Evolutionary conservation across 202 grass and related monocot species (phyloP).

Genomic region (Saccharum hybrid): DNA sequence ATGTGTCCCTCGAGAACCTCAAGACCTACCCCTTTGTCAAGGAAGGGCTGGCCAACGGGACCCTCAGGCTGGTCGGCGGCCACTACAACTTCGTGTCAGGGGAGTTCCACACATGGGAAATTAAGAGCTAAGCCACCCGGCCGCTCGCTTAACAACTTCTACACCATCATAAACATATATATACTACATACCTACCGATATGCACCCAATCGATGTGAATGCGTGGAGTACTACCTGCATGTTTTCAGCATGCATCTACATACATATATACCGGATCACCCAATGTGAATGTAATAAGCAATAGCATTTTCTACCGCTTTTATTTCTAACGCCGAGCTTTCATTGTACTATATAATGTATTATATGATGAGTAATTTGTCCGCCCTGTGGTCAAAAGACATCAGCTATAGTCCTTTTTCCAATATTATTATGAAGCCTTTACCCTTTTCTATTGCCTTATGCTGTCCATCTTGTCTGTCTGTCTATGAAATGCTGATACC

Average conservation of each 20-base stretch:
- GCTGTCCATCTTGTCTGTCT: not conserved
- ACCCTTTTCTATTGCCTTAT: not conserved
- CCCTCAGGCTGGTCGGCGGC: conserved; percentile 70
- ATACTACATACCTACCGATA: not conserved
- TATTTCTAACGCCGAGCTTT: no score
- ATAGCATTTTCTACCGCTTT: conserved; percentile 27
- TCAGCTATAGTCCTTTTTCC: conserved; percentile 18
- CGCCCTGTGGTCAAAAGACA: conserved; percentile 37
- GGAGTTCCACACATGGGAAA: conserved; percentile 57
- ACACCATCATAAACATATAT: not conserved
- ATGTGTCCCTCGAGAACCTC: conserved; percentile 76
- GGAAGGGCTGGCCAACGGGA: conserved; percentile 58
- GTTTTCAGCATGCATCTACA: no score
- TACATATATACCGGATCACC: not conserved
- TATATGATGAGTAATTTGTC: conserved; percentile 45
- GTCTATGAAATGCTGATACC: not conserved
- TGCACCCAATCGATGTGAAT: conserved; percentile 33
- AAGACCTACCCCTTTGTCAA: conserved; percentile 81
- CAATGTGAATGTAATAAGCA: conserved; percentile 47
- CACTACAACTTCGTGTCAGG: conserved; percentile 85
- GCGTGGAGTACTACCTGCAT: no score
- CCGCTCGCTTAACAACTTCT: not conserved
- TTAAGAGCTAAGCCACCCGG: not conserved
- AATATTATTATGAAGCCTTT: conserved; percentile 39
- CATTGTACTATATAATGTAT: no score